Conservation (phyloP, 352 stramenopile genomes). For the Phytophthora multivora region DNA sequence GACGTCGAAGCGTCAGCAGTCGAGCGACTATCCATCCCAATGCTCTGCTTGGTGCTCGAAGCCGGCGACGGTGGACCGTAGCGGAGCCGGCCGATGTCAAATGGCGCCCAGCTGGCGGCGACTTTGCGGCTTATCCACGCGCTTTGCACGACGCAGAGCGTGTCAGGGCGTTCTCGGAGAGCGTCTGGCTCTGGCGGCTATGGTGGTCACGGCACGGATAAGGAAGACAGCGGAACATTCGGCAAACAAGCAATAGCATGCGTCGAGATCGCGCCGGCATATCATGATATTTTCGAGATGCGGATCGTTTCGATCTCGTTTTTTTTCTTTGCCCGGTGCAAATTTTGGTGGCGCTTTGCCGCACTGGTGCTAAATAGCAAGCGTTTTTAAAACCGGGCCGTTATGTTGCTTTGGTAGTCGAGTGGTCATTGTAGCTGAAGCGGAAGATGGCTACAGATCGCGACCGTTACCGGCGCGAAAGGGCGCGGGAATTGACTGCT, state of each 20-base stretch:
- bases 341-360: conserved; percentile 30
- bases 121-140: conserved; percentile 16
- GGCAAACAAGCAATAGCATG: conserved; percentile 10
- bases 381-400: not conserved
- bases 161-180: conserved; percentile 25
- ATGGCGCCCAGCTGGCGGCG: conserved; percentile 22
- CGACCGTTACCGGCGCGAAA: conserved; percentile 18
- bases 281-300: conserved; percentile 1
- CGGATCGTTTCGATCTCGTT: conserved; percentile 4
- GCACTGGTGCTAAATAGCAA: conserved; percentile 9
- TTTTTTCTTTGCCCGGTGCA: conserved; percentile 11
- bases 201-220: conserved; percentile 6
- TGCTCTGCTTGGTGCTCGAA: not conserved
- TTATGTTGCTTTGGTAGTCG: conserved; percentile 20
- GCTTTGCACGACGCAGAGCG: conserved; percentile 25
- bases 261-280: conserved; percentile 15
- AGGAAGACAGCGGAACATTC: conserved; percentile 28
- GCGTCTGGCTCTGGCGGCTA: conserved; percentile 14
- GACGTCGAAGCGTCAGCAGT: conserved; percentile 10
- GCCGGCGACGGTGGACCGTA: not conserved
- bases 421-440: not conserved
- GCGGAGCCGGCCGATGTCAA: conserved; percentile 19
- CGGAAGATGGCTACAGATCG: conserved; percentile 29
- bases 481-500: conserved; percentile 16
- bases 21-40: conserved; percentile 27